Base-by-base conservation (phyloP, 805 yeast genomes). In the Saturnispora quitensis region DNA sequence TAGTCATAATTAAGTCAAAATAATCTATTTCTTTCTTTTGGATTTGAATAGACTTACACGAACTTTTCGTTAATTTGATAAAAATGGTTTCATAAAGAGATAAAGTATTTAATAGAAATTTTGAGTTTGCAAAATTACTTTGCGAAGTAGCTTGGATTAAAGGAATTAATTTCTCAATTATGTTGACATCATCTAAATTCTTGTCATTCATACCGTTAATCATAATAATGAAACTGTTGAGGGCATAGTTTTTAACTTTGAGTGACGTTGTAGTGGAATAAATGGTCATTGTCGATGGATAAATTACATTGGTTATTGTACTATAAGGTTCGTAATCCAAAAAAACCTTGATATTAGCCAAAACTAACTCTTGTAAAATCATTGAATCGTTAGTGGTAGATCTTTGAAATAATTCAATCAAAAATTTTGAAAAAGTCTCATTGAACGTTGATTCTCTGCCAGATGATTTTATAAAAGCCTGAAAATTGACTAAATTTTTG, bases 231-330 rank as follows among this genome's bases (percentile, higher is more conserved):
- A 89, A 81, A 1, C 86, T 74, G 18, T 73, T 69, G 22, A 89
- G 72, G 2, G 93, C 78, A 15, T 79, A 74, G 17, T 84, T 70
- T 61, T 93, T 91, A 27, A 93, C 85, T 5, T 86, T 80, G 34
- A 90, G 71, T 28, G 93, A 80, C 0, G 90, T 87, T 1, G 99
- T 93, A 44, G 88, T 84, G 38, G 89, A 78, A 67, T 91, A 93
- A 7, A 88, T 75, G 44, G 74, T 76, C 44, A 88, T 77, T 17
- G 89, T 71, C 44, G 80, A 68, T 2, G 96, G 95, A 63, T 86
- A 80, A n/a, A 89, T 69, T 33, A 79, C 78, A 58, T 81, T 83
- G 58, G 91, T 89, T 52, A 89, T 74, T 18, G 82, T 77, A 10
- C 89, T 65, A 60, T 58, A 72, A 56, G 47, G 66, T 64, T 58